Conservation (phyloP, 768 basidiomycete genomes). For the Russula dissimulans region DNA sequence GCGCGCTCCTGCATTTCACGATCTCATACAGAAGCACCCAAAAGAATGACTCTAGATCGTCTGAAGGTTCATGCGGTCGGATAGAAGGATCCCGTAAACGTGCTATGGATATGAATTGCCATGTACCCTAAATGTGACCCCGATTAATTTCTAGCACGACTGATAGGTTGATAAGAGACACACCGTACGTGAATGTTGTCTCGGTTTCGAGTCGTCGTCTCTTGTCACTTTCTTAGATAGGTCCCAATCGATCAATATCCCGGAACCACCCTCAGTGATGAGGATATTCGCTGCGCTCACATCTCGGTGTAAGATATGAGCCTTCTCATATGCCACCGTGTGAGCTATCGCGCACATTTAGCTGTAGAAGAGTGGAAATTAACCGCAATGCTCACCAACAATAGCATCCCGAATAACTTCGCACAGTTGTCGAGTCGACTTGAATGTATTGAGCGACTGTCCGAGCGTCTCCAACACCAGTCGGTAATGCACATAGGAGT, state of each 20-base stretch:
- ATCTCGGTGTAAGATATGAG: conserved; percentile 2
- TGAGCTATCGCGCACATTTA: not conserved
- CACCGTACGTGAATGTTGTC: not conserved
- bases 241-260: conserved; percentile 1
- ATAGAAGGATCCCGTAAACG: not conserved
- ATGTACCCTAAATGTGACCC: conserved; percentile 9
- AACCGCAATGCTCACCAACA: not conserved
- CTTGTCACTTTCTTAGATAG: not conserved
- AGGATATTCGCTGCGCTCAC: not conserved
- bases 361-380: too few species aligned
- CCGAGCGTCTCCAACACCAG: not conserved
- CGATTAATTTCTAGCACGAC: too few species aligned
- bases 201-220: not conserved
- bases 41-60: conserved; percentile 19
- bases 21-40: conserved; percentile 10
- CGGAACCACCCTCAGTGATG: not conserved
- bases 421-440: not conserved
- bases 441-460: not conserved
- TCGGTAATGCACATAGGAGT: not conserved
- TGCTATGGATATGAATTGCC: conserved; percentile 16
- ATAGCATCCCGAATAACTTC: not conserved
- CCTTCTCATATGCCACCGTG: not conserved
- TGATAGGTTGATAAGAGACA: not conserved
- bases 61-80: conserved; percentile 1
- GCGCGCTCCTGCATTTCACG: not conserved